Conservation (phyloP, 2,329 filamentous ascomycete genomes). For the Xylariomycetidae sp. region DNA sequence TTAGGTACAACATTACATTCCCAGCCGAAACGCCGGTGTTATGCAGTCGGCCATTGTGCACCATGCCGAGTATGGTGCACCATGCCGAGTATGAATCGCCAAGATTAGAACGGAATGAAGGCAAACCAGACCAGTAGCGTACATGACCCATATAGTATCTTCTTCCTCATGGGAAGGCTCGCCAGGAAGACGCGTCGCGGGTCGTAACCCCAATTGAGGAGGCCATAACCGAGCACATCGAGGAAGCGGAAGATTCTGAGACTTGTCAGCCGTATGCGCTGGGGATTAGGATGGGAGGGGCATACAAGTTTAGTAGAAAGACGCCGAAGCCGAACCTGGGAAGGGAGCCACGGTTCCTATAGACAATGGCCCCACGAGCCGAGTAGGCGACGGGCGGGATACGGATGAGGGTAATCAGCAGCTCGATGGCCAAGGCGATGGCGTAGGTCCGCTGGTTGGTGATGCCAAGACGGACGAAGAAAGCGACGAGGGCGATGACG, state of each 20-base stretch:
- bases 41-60: too few relatives aligned
- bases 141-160: slow-evolving; percentile 20
- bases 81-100: neutral
- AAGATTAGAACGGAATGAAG: slow-evolving; percentile 24
- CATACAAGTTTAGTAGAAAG: slow-evolving; percentile 26
- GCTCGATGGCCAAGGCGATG: slow-evolving; percentile 20
- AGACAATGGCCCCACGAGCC: slow-evolving; percentile 20
- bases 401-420: slow-evolving; percentile 23
- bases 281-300: neutral
- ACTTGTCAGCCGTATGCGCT: slow-evolving; percentile 2
- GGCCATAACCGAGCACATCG: slow-evolving; percentile 22
- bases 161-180: slow-evolving; percentile 16
- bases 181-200: slow-evolving; percentile 22
- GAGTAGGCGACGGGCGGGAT: slow-evolving; percentile 24
- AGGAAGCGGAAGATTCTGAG: slow-evolving; percentile 22
- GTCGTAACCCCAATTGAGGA: slow-evolving; percentile 25
- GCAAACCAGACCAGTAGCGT: slow-evolving; percentile 27
- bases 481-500: slow-evolving; percentile 20
- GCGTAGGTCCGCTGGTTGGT: slow-evolving; percentile 21
- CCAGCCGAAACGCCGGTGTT: too few relatives aligned
- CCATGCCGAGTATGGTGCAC: too few relatives aligned
- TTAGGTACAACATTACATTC: too few relatives aligned
- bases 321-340: slow-evolving; percentile 24
- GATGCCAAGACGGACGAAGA: slow-evolving; percentile 20
- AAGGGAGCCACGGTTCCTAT: slow-evolving; percentile 15